Conservation (phyloP, 768 basidiomycete species). For the Leccinum sublutescens region DNA sequence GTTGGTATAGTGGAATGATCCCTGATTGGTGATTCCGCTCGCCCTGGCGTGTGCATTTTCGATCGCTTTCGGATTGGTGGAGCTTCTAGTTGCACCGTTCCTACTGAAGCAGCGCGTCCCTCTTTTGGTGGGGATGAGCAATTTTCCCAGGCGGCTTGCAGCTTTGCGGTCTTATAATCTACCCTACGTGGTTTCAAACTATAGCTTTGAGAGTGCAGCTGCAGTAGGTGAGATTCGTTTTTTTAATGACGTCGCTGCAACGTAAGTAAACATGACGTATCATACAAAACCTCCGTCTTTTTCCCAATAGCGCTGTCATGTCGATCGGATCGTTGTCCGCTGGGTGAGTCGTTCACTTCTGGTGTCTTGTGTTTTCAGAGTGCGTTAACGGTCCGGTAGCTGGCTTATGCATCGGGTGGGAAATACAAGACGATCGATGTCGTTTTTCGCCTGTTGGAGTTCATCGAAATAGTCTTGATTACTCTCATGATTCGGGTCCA, state of each 20-base stretch:
- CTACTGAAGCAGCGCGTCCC: constrained; percentile 67
- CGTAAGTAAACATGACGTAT: constrained; percentile 1
- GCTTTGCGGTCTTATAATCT: constrained; percentile 74
- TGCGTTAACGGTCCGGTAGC: constrained; percentile 14
- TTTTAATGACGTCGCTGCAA: neutral
- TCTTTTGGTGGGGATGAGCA: constrained; percentile 68
- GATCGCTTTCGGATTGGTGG: constrained; percentile 57
- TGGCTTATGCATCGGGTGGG: constrained; percentile 55
- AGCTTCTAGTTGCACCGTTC: constrained; percentile 59
- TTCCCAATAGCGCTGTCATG: constrained; percentile 50
- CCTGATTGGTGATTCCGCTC: constrained; percentile 52
- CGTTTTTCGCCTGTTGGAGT: constrained; percentile 50
- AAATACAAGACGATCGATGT: constrained; percentile 48
- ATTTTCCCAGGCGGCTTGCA: constrained; percentile 70
- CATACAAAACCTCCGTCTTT: constrained; percentile 45
- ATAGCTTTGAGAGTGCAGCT: constrained; percentile 64
- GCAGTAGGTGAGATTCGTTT: constrained; percentile 49
- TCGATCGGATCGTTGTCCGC: constrained; percentile 52
- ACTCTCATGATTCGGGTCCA: constrained; percentile 39
- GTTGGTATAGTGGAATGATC: constrained; percentile 51
- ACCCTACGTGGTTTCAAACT: constrained; percentile 84
- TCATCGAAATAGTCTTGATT: constrained; percentile 43
- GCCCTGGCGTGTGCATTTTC: constrained; percentile 42
- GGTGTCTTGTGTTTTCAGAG: neutral
- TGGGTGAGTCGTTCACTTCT: constrained; percentile 32